Base-by-base conservation (phyloP, 352 stramenopile species). In the Hyphochytrium catenoides region DNA sequence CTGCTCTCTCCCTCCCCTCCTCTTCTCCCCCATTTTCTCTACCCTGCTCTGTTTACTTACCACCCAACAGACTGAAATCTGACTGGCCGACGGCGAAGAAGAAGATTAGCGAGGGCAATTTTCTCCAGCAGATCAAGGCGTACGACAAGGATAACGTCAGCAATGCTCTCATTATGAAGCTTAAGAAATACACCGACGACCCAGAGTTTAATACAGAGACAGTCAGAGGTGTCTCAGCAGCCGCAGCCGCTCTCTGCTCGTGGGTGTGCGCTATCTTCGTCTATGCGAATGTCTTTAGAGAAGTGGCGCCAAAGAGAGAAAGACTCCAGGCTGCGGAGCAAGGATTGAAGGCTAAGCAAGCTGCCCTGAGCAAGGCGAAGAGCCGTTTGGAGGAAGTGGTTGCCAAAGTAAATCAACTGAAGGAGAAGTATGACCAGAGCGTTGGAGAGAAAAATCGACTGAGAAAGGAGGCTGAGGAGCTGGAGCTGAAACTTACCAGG, bases 101-200 rank as follows among this genome's bases (percentile, higher is more conserved):
- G 24, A 51, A 62, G 16, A 37, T 75, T 17, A 43, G 37, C 25
- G 60, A 70, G 32, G 16, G 44, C 5, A 41, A 69, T 32, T 74
- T 74, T 45, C 31, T 72, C 23, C 8, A 41, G 23, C 49, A 74
- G 35, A 47, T 76, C 32, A 74, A 74, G 38, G 32, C 18, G 5
- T 78, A 70, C 32, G 65, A 82, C 48, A 78, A 78, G 43, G 62
- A 82, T 36, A 66, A 75, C 35, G 48, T 78, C 8, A 51, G 41
- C 8, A 50, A 44, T 22, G 52, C 53, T n/a, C 39, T 62, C 2
- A 63, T 75, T 23, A 69, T 61, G 8, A 81, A 79, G 45, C 34
- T 76, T 6, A 66, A 70, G 32, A 66, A 69, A 43, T 76, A 65
- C 44, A 56, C 71, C 12, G 55, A 46, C 15, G 58, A 62, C 15